phyloP scores from a whole-genome alignment of 2,329 filamentous ascomycete genomes.

The Teratosphaeria destructans region DNA sequence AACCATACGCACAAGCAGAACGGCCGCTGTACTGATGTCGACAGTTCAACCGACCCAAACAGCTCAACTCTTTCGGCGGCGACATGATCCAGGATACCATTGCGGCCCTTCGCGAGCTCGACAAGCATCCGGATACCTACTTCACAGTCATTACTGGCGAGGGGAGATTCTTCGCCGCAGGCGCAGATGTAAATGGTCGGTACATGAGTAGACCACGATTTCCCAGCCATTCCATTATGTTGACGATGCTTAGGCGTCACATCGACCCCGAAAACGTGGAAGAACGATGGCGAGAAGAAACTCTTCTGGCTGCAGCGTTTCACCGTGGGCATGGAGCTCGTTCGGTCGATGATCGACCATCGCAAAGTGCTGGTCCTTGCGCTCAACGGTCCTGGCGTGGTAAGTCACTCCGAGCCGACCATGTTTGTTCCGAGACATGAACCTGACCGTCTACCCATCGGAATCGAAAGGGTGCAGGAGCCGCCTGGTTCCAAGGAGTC shows the following conservation, averaged over 20 bases:
- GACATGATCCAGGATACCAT: conserved; percentile 16
- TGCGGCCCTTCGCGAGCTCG: conserved; percentile 16
- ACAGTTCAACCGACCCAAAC: conserved; percentile 19
- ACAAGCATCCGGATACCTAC: conserved; percentile 16
- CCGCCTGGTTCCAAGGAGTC: conserved; percentile 19
- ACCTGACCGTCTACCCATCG: too few species aligned
- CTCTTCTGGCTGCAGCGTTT: conserved; percentile 16
- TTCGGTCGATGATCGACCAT: conserved; percentile 19
- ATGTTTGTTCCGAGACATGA: too few species aligned
- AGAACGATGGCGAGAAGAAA: conserved; percentile 18
- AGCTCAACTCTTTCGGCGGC: conserved; percentile 18
- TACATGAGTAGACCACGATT: background rate
- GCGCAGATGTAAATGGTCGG: conserved; percentile 17
- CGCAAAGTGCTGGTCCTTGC: conserved; percentile 20
- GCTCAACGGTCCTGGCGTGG: conserved; percentile 18
- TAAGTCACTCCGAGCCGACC: too few species aligned
- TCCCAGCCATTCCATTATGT: background rate
- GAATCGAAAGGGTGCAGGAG: conserved; percentile 10
- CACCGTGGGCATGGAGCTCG: conserved; percentile 15
- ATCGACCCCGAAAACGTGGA: conserved; percentile 8
- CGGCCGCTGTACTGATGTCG: background rate
- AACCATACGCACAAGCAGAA: background rate
- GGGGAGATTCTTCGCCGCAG: conserved; percentile 18
- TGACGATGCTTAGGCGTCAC: conserved; percentile 6
- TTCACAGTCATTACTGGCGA: conserved; percentile 21